These are phyloP conservation scores for Fusarium udum DNA, from an alignment of 2,329 filamentous ascomycete genomes.

Conservation along the genomic window DNA sequence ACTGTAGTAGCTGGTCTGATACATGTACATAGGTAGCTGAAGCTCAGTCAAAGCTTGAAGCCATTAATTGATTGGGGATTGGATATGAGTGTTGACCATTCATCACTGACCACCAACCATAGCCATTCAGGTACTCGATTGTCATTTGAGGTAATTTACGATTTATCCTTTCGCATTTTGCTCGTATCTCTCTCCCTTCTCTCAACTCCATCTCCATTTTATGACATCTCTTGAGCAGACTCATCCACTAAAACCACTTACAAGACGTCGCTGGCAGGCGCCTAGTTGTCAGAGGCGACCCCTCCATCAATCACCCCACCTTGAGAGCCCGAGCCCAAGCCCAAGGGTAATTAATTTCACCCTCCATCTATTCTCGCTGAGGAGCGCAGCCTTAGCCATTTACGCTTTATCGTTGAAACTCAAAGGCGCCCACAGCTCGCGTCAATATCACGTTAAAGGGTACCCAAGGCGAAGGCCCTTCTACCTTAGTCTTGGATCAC, in stretches of 20 bases:
- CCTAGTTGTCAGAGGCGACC: constrained; percentile 26
- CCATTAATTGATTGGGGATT: constrained; percentile 20
- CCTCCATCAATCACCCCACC: constrained; percentile 39
- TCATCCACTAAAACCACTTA: constrained; percentile 2
- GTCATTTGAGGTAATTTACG: not conserved
- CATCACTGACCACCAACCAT: not conserved
- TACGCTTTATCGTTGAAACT: not conserved
- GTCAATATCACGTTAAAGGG: not conserved
- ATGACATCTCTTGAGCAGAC: not conserved
- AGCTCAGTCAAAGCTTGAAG: constrained; percentile 26
- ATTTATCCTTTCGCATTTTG: not conserved
- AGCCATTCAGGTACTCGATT: not conserved
- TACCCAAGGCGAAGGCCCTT: not conserved
- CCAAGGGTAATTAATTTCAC: not conserved
- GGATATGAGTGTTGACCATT: constrained; percentile 5
- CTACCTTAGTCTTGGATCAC: not conserved
- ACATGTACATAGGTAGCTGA: not conserved
- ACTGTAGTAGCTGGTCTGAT: not conserved
- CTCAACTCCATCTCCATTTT: not conserved
- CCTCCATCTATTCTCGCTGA: not conserved
- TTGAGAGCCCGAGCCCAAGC: not conserved
- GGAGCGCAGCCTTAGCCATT: not conserved
- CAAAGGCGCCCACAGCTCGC: not conserved
- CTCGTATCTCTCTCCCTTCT: not conserved
- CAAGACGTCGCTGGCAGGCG: constrained; percentile 24